Evolutionary conservation across 257 asterid genomes (phyloP).

Genomic region (Cynanchum wilfordii): DNA sequence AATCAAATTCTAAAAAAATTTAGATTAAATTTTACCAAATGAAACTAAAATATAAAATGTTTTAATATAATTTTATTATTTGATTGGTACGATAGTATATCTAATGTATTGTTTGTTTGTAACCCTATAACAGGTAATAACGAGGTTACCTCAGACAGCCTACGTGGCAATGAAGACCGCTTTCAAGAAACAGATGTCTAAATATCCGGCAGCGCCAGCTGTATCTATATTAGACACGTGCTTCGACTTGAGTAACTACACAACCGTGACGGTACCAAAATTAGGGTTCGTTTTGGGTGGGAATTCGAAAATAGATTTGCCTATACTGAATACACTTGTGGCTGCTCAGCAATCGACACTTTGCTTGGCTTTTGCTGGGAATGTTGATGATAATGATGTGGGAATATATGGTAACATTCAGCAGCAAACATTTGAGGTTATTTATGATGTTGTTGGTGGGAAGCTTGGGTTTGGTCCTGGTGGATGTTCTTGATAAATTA

Average conservation of each 20-base stretch:
- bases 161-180: slow-evolving; percentile 38
- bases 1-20: no score
- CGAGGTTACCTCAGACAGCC: slow-evolving; percentile 56
- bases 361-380: slow-evolving; percentile 70
- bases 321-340: slow-evolving; percentile 28
- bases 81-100: no score
- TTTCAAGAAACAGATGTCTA: slow-evolving; percentile 44
- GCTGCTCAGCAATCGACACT: slow-evolving; percentile 7
- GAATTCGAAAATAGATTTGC: slow-evolving; percentile 37
- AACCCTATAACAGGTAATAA: slow-evolving; percentile 12
- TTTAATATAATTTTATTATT: no score
- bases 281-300: slow-evolving; percentile 49
- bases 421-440: slow-evolving; percentile 62
- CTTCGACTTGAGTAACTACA: slow-evolving; percentile 40
- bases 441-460: slow-evolving; percentile 66
- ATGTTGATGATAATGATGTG: slow-evolving; percentile 21
- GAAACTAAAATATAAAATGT: no score
- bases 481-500: slow-evolving; percentile 40
- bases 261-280: slow-evolving; percentile 32
- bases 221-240: slow-evolving; percentile 63
- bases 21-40: no score
- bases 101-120: no score
- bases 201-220: slow-evolving; percentile 43
- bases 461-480: slow-evolving; percentile 54
- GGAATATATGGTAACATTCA: slow-evolving; percentile 63